A percentile compares a stretch with the other conserved stretches of the same genome.
Conservation (phyloP, 2,329 filamentous ascomycete genomes). For the Xylariales sp. region DNA sequence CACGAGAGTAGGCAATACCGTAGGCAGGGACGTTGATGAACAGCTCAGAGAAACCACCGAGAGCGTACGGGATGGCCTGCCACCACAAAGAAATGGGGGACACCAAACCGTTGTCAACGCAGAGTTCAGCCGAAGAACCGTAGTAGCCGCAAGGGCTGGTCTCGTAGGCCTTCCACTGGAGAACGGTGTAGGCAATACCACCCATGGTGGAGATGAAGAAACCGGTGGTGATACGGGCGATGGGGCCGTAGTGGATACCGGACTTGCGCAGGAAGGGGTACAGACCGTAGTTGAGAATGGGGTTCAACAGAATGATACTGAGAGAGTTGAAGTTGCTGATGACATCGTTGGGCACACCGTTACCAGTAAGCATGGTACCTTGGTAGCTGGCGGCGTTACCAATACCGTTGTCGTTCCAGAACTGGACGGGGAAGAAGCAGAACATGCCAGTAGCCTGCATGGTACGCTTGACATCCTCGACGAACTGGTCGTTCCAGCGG, state of each 20-base stretch:
- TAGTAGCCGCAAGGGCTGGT: constrained; percentile 22
- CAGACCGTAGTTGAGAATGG: constrained; percentile 34
- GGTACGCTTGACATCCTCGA: constrained; percentile 55
- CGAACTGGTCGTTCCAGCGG: constrained; percentile 59
- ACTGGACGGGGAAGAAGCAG: constrained; percentile 32
- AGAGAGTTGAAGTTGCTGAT: constrained; percentile 38
- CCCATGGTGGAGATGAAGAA: constrained; percentile 37
- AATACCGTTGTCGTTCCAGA: constrained; percentile 32
- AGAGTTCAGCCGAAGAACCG: too few relatives aligned
- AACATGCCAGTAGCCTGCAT: constrained; percentile 50
- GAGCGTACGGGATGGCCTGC: constrained; percentile 39
- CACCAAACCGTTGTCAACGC: constrained; percentile 21
- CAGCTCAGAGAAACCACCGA: constrained; percentile 49
- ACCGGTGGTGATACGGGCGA: constrained; percentile 39
- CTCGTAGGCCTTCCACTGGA: constrained; percentile 24
- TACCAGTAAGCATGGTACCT: constrained; percentile 33
- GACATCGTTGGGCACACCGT: constrained; percentile 39
- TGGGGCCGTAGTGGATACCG: constrained; percentile 35
- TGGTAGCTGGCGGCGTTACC: constrained; percentile 37
- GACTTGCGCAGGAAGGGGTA: constrained; percentile 33
- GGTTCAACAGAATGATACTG: constrained; percentile 33
- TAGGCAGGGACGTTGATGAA: constrained; percentile 56
- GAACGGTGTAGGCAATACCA: constrained; percentile 22
- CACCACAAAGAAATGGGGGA: constrained; percentile 20
- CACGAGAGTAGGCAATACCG: constrained; percentile 75